Conservation (phyloP, 257 asterid species). For the Petunia axillaris region DNA sequence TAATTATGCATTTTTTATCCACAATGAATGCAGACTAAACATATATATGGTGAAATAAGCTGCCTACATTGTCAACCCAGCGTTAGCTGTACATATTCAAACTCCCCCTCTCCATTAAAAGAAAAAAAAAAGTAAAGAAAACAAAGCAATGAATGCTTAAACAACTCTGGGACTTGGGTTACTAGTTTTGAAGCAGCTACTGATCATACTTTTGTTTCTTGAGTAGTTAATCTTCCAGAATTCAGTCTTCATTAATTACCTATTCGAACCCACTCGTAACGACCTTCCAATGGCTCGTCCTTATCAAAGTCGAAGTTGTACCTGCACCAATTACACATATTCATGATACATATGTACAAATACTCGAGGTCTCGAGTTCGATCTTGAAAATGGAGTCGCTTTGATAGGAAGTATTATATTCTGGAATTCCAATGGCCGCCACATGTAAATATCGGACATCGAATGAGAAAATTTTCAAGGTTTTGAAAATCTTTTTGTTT, state of each 20-base stretch:
- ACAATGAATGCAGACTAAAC: too few species aligned
- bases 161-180: neutral
- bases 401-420: neutral
- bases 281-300: slow-evolving; percentile 43
- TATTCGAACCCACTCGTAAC: slow-evolving; percentile 36
- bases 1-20: too few species aligned
- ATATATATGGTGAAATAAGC: too few species aligned
- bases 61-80: too few species aligned
- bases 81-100: too few species aligned
- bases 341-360: neutral
- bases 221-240: neutral
- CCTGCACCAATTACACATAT: slow-evolving; percentile 19
- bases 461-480: neutral
- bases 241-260: neutral
- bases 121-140: neutral
- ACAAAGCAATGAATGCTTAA: neutral
- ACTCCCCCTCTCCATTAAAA: too few species aligned
- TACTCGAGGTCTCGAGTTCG: too few species aligned
- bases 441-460: neutral
- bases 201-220: too few species aligned
- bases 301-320: slow-evolving; percentile 42
- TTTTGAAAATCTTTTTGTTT: neutral
- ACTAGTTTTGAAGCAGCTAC: too few species aligned
- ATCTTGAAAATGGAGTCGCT: neutral
- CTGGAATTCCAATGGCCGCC: too few species aligned